Conservation (phyloP, 1,139 yeast genomes). For the Suhomyces panamericanus region DNA sequence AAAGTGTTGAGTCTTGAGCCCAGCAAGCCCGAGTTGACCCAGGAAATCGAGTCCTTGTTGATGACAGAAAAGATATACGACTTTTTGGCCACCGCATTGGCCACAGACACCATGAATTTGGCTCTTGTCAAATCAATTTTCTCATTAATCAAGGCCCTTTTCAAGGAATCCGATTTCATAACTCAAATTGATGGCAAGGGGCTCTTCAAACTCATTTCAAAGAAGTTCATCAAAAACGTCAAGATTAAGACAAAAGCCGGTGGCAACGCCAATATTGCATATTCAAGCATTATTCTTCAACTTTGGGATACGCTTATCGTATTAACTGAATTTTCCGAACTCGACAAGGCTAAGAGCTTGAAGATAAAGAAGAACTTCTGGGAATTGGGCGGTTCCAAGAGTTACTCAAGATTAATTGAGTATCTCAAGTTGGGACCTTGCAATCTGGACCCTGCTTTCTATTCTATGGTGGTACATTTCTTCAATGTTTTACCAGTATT, state of each 20-base stretch:
- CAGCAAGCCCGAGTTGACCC: slow-evolving; percentile 6
- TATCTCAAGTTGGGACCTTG: slow-evolving; percentile 55
- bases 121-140: slow-evolving; percentile 49
- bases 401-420: slow-evolving; percentile 40
- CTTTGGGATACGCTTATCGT: slow-evolving; percentile 49
- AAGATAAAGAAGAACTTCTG: slow-evolving; percentile 49
- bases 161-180: slow-evolving; percentile 14
- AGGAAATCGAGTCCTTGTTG: slow-evolving; percentile 31
- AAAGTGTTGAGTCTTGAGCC: slow-evolving; percentile 31
- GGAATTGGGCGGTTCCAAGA: slow-evolving; percentile 48
- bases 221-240: slow-evolving; percentile 52
- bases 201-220: slow-evolving; percentile 47
- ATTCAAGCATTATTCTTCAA: slow-evolving; percentile 47
- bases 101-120: slow-evolving; percentile 37
- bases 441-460: slow-evolving; percentile 53
- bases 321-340: slow-evolving; percentile 35
- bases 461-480: slow-evolving; percentile 26
- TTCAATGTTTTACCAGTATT: slow-evolving; percentile 18
- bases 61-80: slow-evolving; percentile 48
- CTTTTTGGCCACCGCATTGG: slow-evolving; percentile 28
- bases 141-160: slow-evolving; percentile 31
- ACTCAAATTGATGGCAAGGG: slow-evolving; percentile 21
- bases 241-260: slow-evolving; percentile 36
- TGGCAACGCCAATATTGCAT: slow-evolving; percentile 34
- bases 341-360: slow-evolving; percentile 15